A percentile compares a stretch with the other conserved stretches of the same genome.
Conservation (phyloP, 441 rosid species). For the Melastoma candidum region DNA sequence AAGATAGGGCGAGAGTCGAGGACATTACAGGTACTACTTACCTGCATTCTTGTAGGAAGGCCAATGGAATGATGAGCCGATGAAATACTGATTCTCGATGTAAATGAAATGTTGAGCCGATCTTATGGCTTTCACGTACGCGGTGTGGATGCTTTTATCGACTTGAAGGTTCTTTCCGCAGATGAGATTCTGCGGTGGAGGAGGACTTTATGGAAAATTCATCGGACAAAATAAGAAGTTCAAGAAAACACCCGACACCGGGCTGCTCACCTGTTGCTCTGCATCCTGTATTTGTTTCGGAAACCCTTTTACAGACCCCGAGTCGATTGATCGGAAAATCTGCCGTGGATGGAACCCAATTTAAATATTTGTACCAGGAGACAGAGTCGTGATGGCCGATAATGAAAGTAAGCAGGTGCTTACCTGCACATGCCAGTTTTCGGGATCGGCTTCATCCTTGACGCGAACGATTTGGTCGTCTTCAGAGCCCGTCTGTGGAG, state of each 20-base stretch:
- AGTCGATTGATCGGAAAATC: conserved; percentile 71
- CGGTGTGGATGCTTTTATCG: conserved; percentile 67
- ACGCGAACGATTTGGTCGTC: conserved; percentile 30
- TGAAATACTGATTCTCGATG: conserved; percentile 69
- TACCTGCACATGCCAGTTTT: conserved; percentile 78
- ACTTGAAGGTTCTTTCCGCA: conserved; percentile 63
- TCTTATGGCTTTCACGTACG: conserved; percentile 60
- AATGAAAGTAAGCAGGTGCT: not conserved
- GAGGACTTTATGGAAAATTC: not conserved
- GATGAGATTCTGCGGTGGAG: conserved; percentile 38
- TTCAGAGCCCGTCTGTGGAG: conserved; percentile 34
- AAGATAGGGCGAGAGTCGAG: too few relatives aligned
- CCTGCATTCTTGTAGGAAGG: conserved; percentile 75
- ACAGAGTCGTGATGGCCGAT: not conserved
- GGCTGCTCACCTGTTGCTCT: conserved; percentile 34
- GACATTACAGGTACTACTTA: conserved; percentile 4
- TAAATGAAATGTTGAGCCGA: conserved; percentile 65
- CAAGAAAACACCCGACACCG: not conserved
- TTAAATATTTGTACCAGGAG: not conserved
- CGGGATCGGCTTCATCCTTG: conserved; percentile 38
- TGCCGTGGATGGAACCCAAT: conserved; percentile 4
- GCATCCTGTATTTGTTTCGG: conserved; percentile 47
- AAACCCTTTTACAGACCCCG: conserved; percentile 60
- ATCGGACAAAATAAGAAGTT: too few relatives aligned
- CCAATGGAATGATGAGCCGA: conserved; percentile 64